These are phyloP conservation scores for Wickerhamomyces rabaulensis DNA, from an alignment of 805 yeast species.

Conservation along the genomic window DNA sequence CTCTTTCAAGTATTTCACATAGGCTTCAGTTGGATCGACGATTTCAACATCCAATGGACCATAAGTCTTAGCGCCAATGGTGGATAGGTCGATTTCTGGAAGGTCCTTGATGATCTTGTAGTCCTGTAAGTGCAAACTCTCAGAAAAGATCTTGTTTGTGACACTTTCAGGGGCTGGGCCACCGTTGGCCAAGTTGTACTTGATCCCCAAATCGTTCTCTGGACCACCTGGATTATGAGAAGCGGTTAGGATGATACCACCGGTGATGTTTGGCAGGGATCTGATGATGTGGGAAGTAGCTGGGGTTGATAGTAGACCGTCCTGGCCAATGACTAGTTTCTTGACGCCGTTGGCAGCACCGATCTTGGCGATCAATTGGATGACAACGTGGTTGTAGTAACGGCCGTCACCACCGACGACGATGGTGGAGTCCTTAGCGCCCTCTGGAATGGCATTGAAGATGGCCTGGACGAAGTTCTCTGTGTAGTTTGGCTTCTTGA, in stretches of 20 bases:
- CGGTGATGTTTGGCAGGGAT: constrained; percentile 60
- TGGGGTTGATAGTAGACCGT: constrained; percentile 90
- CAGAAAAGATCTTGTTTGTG: constrained; percentile 79
- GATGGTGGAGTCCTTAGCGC: constrained; percentile 62
- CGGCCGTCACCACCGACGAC: constrained; percentile 98
- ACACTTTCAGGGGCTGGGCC: constrained; percentile 98
- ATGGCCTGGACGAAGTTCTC: constrained; percentile 93
- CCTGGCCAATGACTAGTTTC: constrained; percentile 79
- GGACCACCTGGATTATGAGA: constrained; percentile 99
- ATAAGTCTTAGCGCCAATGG: constrained; percentile 45
- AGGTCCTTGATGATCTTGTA: constrained; percentile 59
- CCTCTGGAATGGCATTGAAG: constrained; percentile 86
- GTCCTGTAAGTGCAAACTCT: constrained; percentile 48
- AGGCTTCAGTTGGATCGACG: constrained; percentile 76
- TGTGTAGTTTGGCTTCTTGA: constrained; percentile 73
- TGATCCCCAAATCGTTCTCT: constrained; percentile 85
- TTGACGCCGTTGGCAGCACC: constrained; percentile 89
- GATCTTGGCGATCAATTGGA: constrained; percentile 75
- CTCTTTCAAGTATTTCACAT: constrained; percentile 70
- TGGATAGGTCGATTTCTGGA: constrained; percentile 58
- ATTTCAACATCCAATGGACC: constrained; percentile 73
- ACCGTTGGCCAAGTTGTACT: constrained; percentile 91
- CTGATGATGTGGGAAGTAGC: constrained; percentile 95
- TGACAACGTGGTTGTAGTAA: constrained; percentile 76
- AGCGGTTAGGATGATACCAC: constrained; percentile 94